Conservation (phyloP, 2,329 filamentous ascomycete genomes). For the Emmonsia crescens region DNA sequence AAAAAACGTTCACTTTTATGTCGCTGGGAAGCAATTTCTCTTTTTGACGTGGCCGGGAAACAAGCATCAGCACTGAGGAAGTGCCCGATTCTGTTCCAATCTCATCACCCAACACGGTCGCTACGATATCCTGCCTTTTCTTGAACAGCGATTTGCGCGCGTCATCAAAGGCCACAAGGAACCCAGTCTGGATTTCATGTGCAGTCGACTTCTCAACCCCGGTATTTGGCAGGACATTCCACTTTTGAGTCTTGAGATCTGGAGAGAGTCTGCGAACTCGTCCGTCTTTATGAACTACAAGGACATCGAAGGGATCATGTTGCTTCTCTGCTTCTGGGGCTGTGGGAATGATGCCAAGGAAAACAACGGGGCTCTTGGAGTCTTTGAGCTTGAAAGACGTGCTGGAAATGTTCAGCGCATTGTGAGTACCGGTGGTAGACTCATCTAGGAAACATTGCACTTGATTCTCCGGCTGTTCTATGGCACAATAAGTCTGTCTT, state of each 20-base stretch:
- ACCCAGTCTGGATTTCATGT: conserved; percentile 26
- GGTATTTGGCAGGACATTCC: conserved; percentile 28
- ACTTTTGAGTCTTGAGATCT: conserved; percentile 30
- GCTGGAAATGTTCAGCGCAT: conserved; percentile 28
- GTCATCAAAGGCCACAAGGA: conserved; percentile 32
- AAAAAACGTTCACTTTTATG: conserved; percentile 31
- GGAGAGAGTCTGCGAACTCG: conserved; percentile 30
- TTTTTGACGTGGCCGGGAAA: conserved; percentile 27
- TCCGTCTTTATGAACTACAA: conserved; percentile 36
- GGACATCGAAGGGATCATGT: conserved; percentile 27
- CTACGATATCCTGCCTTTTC: conserved; percentile 30
- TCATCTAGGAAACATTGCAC: conserved; percentile 47
- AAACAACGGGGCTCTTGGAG: conserved; percentile 28
- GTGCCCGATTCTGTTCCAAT: conserved; percentile 19
- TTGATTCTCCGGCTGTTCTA: conserved; percentile 39
- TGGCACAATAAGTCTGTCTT: conserved; percentile 47
- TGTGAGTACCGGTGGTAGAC: conserved; percentile 21
- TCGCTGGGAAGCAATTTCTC: conserved; percentile 23
- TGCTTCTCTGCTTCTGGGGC: conserved; percentile 16
- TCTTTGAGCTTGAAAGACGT: conserved; percentile 28
- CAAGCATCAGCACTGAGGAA: conserved; percentile 29
- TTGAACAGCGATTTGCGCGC: conserved; percentile 31
- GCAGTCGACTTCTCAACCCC: conserved; percentile 19
- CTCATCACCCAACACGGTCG: conserved; percentile 26
- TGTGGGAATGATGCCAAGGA: conserved; percentile 29